Base-by-base conservation (phyloP, 169 alveolate genomes). In the Neospora caninum region DNA sequence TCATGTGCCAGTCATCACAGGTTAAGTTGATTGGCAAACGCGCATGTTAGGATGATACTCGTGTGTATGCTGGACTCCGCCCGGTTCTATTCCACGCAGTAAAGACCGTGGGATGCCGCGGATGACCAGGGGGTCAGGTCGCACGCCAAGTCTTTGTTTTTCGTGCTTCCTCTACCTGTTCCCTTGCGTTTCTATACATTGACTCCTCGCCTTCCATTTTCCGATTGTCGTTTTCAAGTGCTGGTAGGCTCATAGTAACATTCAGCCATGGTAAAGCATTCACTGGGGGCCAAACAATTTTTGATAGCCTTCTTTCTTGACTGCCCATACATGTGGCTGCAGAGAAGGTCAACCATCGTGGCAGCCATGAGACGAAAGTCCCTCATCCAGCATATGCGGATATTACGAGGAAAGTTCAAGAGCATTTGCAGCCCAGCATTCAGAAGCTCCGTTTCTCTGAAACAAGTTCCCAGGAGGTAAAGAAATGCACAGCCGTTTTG, bases 401-500 rank as follows among this genome's bases (percentile, higher is more conserved):
- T 20, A 82, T 45, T 69, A 41, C 41, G 27, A 41, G 36, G 89
- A 82, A 43, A 18, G 67, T 82, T 39, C 49, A 82, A n/a, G 69
- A 41, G 69, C 54, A 39, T 41, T 25, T 82, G 69, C 34, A 45
- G 36, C 89, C 89, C 34, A 82, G 69, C 67, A 82, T 82, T 22
- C 36, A 82, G 67, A 82, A 82, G 67, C 89, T 82, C 54, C 9
- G 41, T 42, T 82, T 82, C 38, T 31, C 89, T 13, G 69, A 41
- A 45, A 82, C 89, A 10, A 82, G 89, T 69, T 82, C 89, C 2
- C 89, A 82, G 36, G 89, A 82, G 89, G 89, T 82, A 1, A 73
- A 0, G 58, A 49, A n/a, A 0, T 69, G 41, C 38, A n/a, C 38
- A 69, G n/a, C 80, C 38, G 16, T 27, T n/a, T 69, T 27, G 25